Base-by-base conservation (phyloP, 2,329 filamentous ascomycete species). In the Aspergillus sp. region DNA sequence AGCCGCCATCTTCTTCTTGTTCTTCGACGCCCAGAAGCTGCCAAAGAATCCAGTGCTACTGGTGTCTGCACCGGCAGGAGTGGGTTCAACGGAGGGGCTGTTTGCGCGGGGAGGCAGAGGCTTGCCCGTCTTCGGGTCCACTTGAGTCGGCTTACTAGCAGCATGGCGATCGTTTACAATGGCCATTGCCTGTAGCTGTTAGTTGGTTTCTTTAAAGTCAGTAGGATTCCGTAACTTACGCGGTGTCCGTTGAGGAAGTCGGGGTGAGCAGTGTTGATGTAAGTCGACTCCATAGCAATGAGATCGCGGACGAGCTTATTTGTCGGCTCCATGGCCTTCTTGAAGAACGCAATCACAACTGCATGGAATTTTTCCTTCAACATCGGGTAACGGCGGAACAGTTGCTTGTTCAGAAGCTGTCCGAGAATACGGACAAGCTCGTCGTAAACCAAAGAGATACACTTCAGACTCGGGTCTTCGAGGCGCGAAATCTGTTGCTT, bases 1-100 rank as follows among this genome's bases (percentile, higher is more conserved):
- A 48, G 93, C 93, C n/a, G 95, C 95, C 79, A 96, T 96, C 88
- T 97, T 98, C 88, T 99, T 99, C 87, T 98, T 99, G 81, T 98
- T 99, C 86, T 98, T 99, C 72, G 91, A 93, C 11, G 95, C 91
- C 73, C 97, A 99, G 85, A 99, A 99, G 70, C 91, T 96, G 66
- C 95, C 95, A 69, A 99, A 99, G 84, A 99, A 99, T 39, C 93
- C 80, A n/a, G 63, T 60, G 71, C 90, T 90, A 60, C 75, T 76
- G 27, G 77, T 78, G 37, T 79, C 77, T 51, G 77, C 72, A 11
- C 27, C 27, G 15, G 58, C n/a, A 21, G 58, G 15, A 11, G 23
- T 37, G 17, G 31, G 37, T 54, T 87, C 86, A 49, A 91, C 79
- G 40, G 88, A 89, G 7, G 91, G 95, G 71, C 88, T 96, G 55